Evolutionary conservation across 352 stramenopile genomes (phyloP).

Genomic region (Phytophthora palmivora): DNA sequence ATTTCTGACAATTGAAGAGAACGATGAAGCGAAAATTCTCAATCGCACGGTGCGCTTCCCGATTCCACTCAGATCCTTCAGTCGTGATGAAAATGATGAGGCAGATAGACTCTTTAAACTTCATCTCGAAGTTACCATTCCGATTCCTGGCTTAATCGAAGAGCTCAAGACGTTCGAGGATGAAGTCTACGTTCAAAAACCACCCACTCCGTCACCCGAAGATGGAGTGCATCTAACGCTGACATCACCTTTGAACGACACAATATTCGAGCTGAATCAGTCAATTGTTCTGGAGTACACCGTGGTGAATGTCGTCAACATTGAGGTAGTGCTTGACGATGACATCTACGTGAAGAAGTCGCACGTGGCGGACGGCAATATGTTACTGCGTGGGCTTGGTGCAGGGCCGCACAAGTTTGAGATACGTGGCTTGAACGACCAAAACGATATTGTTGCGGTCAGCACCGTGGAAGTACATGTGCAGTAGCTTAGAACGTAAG

Average conservation of each 20-base stretch:
- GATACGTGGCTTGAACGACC: constrained; percentile 34
- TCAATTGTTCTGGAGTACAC: constrained; percentile 51
- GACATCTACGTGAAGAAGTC: constrained; percentile 36
- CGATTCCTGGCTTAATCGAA: constrained; percentile 30
- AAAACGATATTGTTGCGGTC: constrained; percentile 1
- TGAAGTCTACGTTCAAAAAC: constrained; percentile 31
- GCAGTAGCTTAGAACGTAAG: constrained; percentile 2
- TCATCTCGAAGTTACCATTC: constrained; percentile 27
- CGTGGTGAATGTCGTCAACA: constrained; percentile 37
- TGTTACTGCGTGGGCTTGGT: constrained; percentile 51
- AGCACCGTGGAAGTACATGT: constrained; percentile 19
- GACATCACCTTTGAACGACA: constrained; percentile 33
- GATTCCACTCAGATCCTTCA: constrained; percentile 44
- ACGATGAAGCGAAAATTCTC: constrained; percentile 17
- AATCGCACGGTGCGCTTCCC: constrained; percentile 46
- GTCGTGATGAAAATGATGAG: neutral
- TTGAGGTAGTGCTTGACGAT: constrained; percentile 45
- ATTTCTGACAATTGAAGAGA: constrained; percentile 26
- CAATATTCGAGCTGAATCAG: constrained; percentile 21
- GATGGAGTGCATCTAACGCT: constrained; percentile 28
- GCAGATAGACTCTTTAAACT: constrained; percentile 21
- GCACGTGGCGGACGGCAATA: constrained; percentile 45
- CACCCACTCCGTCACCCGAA: constrained; percentile 2
- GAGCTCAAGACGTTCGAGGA: constrained; percentile 38
- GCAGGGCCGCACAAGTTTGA: constrained; percentile 39